These are phyloP conservation scores for Pisolithus albus DNA, from an alignment of 768 basidiomycete genomes.

Conservation along the genomic window DNA sequence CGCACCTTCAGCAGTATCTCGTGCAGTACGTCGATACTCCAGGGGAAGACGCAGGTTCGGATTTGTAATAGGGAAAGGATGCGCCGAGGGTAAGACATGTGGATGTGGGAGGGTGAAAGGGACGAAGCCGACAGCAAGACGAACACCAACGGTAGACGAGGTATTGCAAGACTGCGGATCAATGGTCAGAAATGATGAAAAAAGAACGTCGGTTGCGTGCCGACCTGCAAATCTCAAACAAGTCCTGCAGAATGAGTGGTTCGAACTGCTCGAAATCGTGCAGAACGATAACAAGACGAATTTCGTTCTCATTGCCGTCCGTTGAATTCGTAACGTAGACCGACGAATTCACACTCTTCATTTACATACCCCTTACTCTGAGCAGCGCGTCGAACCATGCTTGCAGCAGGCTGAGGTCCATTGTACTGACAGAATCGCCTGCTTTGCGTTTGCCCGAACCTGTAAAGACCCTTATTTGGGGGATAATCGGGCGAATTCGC, in stretches of 20 bases:
- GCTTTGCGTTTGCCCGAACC: conserved; percentile 39
- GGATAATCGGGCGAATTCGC: not conserved
- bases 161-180: conserved; percentile 41
- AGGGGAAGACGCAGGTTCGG: conserved; percentile 43
- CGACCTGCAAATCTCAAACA: conserved; percentile 69
- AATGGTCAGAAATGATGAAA: not conserved
- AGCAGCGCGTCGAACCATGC: conserved; percentile 50
- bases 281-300: too few relatives aligned
- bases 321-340: too few relatives aligned
- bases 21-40: conserved; percentile 43
- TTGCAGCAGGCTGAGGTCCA: conserved; percentile 54
- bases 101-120: conserved; percentile 48
- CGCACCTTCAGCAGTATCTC: conserved; percentile 49
- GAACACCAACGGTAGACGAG: conserved; percentile 57
- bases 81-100: conserved; percentile 52
- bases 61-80: conserved; percentile 54
- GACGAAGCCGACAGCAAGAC: conserved; percentile 56
- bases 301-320: too few relatives aligned
- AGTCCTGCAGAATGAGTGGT: conserved; percentile 52
- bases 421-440: conserved; percentile 46
- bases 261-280: too few relatives aligned
- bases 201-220: not conserved
- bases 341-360: too few relatives aligned
- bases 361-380: conserved; percentile 30
- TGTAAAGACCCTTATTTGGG: conserved; percentile 12